phyloP scores from a whole-genome alignment of 2,329 filamentous ascomycete genomes.

The Diplocarpon rosae region DNA sequence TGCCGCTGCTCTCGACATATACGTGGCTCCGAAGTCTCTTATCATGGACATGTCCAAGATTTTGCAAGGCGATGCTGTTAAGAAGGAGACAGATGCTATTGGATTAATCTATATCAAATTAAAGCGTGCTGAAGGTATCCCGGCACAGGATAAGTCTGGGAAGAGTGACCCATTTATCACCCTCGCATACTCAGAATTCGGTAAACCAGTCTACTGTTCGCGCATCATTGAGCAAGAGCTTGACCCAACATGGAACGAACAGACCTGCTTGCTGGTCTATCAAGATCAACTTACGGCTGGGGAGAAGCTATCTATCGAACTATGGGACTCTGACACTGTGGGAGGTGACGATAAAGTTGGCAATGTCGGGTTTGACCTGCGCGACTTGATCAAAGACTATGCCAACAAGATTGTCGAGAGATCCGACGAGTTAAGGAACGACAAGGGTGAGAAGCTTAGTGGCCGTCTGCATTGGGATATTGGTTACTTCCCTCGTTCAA shows the following conservation, averaged over 20 bases:
- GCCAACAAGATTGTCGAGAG: constrained; percentile 10
- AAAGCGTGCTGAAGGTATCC: constrained; percentile 13
- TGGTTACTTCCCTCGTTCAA: constrained; percentile 13
- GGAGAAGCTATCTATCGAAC: constrained; percentile 13
- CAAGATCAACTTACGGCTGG: constrained; percentile 15
- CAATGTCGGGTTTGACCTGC: constrained; percentile 13
- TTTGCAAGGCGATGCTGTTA: constrained; percentile 13
- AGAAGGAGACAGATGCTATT: constrained; percentile 15
- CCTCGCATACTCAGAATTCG: constrained; percentile 13
- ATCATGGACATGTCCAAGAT: constrained; percentile 18
- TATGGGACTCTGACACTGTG: constrained; percentile 15
- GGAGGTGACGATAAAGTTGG: constrained; percentile 13
- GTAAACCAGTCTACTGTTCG: constrained; percentile 14
- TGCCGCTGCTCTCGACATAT: constrained; percentile 14
- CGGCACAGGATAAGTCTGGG: constrained; percentile 13
- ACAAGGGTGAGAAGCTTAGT: constrained; percentile 10
- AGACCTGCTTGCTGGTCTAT: constrained; percentile 13
- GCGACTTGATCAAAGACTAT: constrained; percentile 15
- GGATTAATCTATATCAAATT: constrained; percentile 16
- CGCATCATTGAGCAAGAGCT: constrained; percentile 16
- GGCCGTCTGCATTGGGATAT: constrained; percentile 15
- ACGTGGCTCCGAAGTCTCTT: constrained; percentile 15
- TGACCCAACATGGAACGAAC: constrained; percentile 14
- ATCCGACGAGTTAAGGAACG: constrained; percentile 9
- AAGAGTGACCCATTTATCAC: constrained; percentile 18